A percentile compares a stretch with the other conserved stretches of the same genome.
phyloP scores from a whole-genome alignment of 352 stramenopile genomes.

The Globisporangium barbulae region DNA sequence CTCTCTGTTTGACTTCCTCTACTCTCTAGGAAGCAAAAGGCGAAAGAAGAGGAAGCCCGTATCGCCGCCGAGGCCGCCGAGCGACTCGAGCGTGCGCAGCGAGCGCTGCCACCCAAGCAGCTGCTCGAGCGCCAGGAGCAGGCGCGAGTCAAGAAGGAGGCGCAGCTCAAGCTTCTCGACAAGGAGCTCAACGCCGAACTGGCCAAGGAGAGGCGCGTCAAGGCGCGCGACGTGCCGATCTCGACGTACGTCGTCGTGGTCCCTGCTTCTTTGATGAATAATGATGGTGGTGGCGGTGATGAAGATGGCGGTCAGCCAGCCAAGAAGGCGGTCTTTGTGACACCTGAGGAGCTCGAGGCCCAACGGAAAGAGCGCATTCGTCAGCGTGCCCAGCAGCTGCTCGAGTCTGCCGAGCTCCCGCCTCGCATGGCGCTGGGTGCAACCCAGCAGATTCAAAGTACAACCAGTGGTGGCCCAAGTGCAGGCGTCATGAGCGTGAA shows the following conservation, averaged over 20 bases:
- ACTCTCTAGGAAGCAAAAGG: conserved; percentile 38
- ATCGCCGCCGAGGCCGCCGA: conserved; percentile 22
- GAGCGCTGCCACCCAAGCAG: conserved; percentile 41
- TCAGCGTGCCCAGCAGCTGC: conserved; percentile 39
- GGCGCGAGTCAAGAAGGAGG: conserved; percentile 33
- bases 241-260: conserved; percentile 39
- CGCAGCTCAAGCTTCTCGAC: conserved; percentile 34
- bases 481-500: conserved; percentile 38
- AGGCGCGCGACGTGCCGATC: conserved; percentile 45
- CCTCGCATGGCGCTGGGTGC: conserved; percentile 37
- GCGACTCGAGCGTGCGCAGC: conserved; percentile 39
- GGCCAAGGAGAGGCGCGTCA: conserved; percentile 33
- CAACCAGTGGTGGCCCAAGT: background rate
- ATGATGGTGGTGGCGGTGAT: conserved; percentile 11
- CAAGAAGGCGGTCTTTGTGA: conserved; percentile 1
- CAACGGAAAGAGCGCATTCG: conserved; percentile 50
- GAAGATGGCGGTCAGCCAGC: background rate
- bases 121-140: conserved; percentile 52
- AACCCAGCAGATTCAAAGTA: background rate
- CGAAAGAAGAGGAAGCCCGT: conserved; percentile 33
- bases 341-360: conserved; percentile 26
- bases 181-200: conserved; percentile 36
- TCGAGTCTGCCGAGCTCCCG: conserved; percentile 43
- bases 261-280: conserved; percentile 4
- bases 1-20: background rate